Evolutionary conservation across 2,329 filamentous ascomycete species (phyloP).

Genomic region (Fusarium mexicanum): DNA sequence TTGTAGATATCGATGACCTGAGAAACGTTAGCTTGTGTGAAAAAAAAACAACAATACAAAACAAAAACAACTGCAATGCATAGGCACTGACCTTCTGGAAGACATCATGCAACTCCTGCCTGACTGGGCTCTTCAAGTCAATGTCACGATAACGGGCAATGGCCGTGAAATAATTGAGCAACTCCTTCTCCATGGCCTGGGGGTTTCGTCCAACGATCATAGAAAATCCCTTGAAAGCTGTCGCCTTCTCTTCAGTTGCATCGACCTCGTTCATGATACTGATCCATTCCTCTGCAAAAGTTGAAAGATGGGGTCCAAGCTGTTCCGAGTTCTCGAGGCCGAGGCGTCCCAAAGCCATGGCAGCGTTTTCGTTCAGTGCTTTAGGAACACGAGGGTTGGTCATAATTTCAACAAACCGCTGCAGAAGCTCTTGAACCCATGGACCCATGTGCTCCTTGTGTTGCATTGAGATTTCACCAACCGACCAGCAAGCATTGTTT

Average conservation of each 20-base stretch:
- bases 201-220: constrained; percentile 87
- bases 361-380: constrained; percentile 91
- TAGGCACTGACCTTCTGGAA: constrained; percentile 76
- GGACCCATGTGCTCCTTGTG: constrained; percentile 78
- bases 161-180: constrained; percentile 82
- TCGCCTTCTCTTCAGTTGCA: constrained; percentile 92
- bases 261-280: constrained; percentile 84
- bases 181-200: constrained; percentile 86
- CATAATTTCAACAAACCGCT: constrained; percentile 82
- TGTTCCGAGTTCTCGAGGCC: constrained; percentile 81
- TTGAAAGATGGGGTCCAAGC: constrained; percentile 80
- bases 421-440: constrained; percentile 80
- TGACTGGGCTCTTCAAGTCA: constrained; percentile 66
- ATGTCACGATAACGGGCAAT: constrained; percentile 82
- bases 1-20: constrained; percentile 66
- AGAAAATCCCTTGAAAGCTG: constrained; percentile 91
- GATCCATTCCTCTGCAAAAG: constrained; percentile 85
- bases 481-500: constrained; percentile 98
- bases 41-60: too few species aligned
- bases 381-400: constrained; percentile 85
- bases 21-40: neutral
- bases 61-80: neutral
- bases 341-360: constrained; percentile 88
- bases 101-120: constrained; percentile 72
- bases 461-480: constrained; percentile 89